phyloP scores from a whole-genome alignment of 768 basidiomycete species.

The Panaeolus cyanescens region DNA sequence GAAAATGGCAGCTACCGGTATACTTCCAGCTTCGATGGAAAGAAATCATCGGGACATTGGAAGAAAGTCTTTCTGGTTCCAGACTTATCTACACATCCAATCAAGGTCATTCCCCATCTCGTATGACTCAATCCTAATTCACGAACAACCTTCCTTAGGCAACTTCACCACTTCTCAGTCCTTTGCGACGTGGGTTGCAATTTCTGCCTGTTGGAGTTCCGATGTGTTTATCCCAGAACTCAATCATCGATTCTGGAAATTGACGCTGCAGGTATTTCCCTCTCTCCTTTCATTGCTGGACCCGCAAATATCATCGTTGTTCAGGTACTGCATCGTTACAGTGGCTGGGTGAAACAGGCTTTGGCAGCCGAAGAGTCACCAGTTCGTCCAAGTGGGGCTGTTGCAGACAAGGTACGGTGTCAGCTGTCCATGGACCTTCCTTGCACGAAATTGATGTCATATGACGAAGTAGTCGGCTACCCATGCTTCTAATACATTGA shows the following conservation, averaged over 20 bases:
- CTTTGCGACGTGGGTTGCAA: conserved; percentile 67
- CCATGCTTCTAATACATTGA: conserved; percentile 47
- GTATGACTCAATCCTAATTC: background rate
- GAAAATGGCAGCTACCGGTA: conserved; percentile 93
- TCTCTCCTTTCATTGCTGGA: conserved; percentile 1
- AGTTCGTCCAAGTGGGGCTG: conserved; percentile 24
- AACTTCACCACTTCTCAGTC: conserved; percentile 48
- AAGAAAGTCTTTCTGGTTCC: conserved; percentile 57
- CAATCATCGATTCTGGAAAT: conserved; percentile 84
- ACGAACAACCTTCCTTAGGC: conserved; percentile 10
- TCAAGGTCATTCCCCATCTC: conserved; percentile 34
- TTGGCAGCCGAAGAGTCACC: conserved; percentile 45
- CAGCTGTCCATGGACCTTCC: background rate
- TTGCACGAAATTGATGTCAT: background rate
- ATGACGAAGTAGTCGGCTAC: background rate
- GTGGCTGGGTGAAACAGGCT: conserved; percentile 64
- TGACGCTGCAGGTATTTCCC: conserved; percentile 79
- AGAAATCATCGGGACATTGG: conserved; percentile 80
- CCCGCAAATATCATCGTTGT: conserved; percentile 3
- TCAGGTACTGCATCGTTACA: conserved; percentile 82
- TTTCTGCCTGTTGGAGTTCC: conserved; percentile 83
- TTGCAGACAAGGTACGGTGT: conserved; percentile 28
- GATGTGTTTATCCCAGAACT: conserved; percentile 86
- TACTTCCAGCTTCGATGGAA: conserved; percentile 99
- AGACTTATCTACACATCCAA: conserved; percentile 38